Base-by-base conservation (phyloP, 345 rosid species). In the Microcos paniculata region DNA sequence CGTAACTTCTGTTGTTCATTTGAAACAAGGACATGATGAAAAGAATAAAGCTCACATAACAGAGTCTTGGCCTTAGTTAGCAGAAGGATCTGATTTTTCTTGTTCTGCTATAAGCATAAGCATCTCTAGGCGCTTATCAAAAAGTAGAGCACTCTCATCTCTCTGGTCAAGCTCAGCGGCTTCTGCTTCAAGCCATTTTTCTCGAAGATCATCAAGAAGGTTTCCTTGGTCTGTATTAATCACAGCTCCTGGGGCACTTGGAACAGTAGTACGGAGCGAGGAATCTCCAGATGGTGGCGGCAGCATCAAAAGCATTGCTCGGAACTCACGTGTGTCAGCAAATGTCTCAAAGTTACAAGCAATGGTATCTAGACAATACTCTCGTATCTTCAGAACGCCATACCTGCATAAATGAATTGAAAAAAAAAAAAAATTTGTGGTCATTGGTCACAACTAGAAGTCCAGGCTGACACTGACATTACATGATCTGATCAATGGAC, bases 281-380 rank as follows among this genome's bases (percentile, higher is more conserved):
- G 97, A 89, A 86, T 96, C 98, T 56, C 98, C 97, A 51, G 98
- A 93, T 61, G 98, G 99, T 19, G 98, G 97, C 55, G 97, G 98
- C 81, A 96, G 78, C 4, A 94, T 92, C 75, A 93, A 83, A 77
- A 96, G 94, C 94, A 93, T 89, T 77, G 94, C 93, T 73, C 94
- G 90, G 84, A 92, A 92, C 81, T 93, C 94, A 0, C 70, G 79
- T 11, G 92, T 89, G 61, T 90, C 90, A 0, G 97, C 94, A 89
- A 93, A 96, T 76, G 89, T 89, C 91, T 96, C 98, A 68, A 91
- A 93, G 81, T 96, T 90, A 79, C 90, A 89, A 72, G 99, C 97
- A 61, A 93, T 88, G 26, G 82, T 71, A 82, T 93, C 97, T 63
- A 96, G 88, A 77, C 99, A 93, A 63, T 88, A 88, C 77, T 96